Conservation (phyloP, 768 basidiomycete genomes). For the Piloderma croceum region DNA sequence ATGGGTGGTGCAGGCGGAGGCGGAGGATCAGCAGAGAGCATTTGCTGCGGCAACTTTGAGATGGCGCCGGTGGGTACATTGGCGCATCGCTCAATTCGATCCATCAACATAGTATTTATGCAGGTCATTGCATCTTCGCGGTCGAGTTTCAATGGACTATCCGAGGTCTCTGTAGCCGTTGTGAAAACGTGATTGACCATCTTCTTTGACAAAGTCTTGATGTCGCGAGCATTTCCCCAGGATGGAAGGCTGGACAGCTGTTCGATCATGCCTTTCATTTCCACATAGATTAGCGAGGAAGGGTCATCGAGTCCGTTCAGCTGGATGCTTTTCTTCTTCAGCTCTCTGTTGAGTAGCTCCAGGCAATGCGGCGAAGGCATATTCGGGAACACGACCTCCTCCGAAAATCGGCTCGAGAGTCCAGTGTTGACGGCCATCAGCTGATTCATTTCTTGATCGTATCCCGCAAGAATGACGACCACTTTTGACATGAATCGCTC, state of each 20-base stretch:
- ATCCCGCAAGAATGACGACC: constrained; percentile 43
- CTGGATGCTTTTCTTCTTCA: constrained; percentile 26
- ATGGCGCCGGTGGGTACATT: not conserved
- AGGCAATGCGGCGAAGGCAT: constrained; percentile 33
- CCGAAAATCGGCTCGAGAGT: constrained; percentile 41
- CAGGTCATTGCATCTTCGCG: constrained; percentile 18
- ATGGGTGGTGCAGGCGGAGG: not conserved
- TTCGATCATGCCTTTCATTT: constrained; percentile 23
- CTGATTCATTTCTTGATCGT: constrained; percentile 41
- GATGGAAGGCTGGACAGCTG: constrained; percentile 32
- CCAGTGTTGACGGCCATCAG: constrained; percentile 39
- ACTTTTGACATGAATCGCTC: constrained; percentile 34
- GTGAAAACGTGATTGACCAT: constrained; percentile 28
- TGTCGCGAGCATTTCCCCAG: constrained; percentile 46
- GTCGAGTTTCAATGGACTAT: constrained; percentile 14
- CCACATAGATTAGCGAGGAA: constrained; percentile 10
- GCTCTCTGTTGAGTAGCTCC: constrained; percentile 27
- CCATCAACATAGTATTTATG: constrained; percentile 17
- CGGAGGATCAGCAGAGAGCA: not conserved
- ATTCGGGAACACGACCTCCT: constrained; percentile 37
- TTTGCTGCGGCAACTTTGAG: not conserved
- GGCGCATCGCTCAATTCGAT: constrained; percentile 20
- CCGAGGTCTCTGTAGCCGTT: constrained; percentile 11
- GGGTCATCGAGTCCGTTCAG: constrained; percentile 21
- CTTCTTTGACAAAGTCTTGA: constrained; percentile 34